Evolutionary conservation across 345 rosid genomes (phyloP), one percentile per base, ranked within the genome.

Genomic region (Melaleuca quinquenervia): DNA sequence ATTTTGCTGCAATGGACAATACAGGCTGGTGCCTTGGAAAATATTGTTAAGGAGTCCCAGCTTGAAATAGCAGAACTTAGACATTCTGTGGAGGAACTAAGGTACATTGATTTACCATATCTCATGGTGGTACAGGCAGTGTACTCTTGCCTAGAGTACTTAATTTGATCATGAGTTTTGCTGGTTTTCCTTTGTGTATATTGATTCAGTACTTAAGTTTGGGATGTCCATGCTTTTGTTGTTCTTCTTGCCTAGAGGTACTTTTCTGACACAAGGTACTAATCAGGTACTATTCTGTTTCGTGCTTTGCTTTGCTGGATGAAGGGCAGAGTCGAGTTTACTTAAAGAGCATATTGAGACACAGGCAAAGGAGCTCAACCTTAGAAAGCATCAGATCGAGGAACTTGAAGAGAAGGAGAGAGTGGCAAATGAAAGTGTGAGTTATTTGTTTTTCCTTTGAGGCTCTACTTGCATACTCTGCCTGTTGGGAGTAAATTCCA

Each of bases 1-100:
- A 52, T 32, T 22, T 0, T 60, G 78, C 78, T 20, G 2, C 32
- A 13, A 54, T 60, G 82, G 49, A 86, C 83, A 26, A 26, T 58
- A 48, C 91, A 98, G 99, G 99, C 99, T 82, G 95, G 94, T 89
- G 94, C 99, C 83, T 89, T 96, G 93, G 99, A 98, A 94, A 95
- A 94, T 88, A 95, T 98, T 70, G 94, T 98, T 50, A 95, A 96
- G 92, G 92, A 90, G 91, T 94, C 99, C 76, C 99, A 98, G 89
- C 93, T 96, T 78, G 94, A 98, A 92, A 94, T 98, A 80, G 89
- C 94, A 82, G 96, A 94, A 89, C 91, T 94, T 52, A 94, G 88
- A 89, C 99, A 94, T 89, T 89, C 92, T 36, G 92, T 92, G 85
- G 99, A 94, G 84, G 95, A 94, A 92, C 88, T 97, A 84, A 98